Percentiles rank a stretch among this genome's conserved stretches.
Evolutionary conservation across 208 protist species (phyloP).

Genomic region (Trichomonas vaginalis): DNA sequence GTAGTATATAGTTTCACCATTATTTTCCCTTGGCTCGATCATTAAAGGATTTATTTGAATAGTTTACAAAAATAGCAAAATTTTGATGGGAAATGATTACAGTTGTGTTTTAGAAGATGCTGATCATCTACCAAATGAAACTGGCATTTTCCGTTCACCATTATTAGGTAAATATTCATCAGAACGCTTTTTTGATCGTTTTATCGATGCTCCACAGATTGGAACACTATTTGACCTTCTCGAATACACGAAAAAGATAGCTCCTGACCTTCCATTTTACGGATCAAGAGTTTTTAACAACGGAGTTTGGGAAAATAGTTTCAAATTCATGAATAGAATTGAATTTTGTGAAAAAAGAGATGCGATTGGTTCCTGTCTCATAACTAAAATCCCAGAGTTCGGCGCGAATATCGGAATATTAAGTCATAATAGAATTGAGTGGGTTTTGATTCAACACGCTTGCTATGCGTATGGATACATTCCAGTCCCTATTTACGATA

Average conservation of each 20-base stretch:
- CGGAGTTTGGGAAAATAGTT: background rate
- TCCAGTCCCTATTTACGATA: conserved; percentile 20
- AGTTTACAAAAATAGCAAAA: no score
- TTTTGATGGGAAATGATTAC: no score
- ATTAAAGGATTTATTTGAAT: no score
- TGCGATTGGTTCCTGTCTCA: background rate
- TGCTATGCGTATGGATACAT: conserved; percentile 15
- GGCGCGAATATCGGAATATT: conserved; percentile 20
- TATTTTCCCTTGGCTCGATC: no score
- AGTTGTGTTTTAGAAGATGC: background rate
- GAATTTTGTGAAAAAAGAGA: background rate
- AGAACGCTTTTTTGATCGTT: background rate
- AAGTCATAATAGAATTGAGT: conserved; percentile 16
- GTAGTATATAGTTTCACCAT: no score
- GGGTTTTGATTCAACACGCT: background rate
- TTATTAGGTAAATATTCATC: background rate
- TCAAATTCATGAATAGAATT: background rate
- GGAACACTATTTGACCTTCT: background rate
- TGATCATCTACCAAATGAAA: background rate
- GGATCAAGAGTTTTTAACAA: background rate
- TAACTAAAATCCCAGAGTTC: background rate
- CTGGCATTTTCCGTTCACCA: background rate
- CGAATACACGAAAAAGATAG: background rate
- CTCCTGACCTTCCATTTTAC: background rate
- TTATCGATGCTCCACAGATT: background rate